Evolutionary conservation across 1,284 basidiomycete species (phyloP), one percentile per base, ranked within the genome.

Genomic region (Cryptococcus depauperatus): DNA sequence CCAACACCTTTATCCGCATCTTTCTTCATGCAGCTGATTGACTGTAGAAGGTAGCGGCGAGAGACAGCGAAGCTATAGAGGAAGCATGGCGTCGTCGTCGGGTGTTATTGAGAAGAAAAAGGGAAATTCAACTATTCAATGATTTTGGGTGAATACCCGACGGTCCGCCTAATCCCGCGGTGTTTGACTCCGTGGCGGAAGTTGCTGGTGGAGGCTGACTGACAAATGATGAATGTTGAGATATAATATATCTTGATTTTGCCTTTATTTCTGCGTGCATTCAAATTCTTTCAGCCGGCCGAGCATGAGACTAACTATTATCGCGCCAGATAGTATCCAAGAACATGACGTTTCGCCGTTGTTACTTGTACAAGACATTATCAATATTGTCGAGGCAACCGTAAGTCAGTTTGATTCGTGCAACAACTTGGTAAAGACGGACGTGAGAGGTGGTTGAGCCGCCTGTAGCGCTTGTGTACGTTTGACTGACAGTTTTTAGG

Each of bases 331-430:
- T 4, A 75, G 81, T 51, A 76, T 79, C 0, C 90, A 82, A 64
- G 71, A 75, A 47, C 66, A 92, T 45, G 90, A 93, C 62, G 87
- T 93, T 55, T 85, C 89, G 70, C 77, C 85, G 0, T 78, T 78
- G 37, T 88, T 95, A 84, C 80, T 84, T 62, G 76, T 95, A 22
- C 84, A 86, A 73, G 85, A 90, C 64, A 80, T 93, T 30, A 83
- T 83, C 77, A 89, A 85, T 7, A 74, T 95, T 44, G 75, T 93
- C 21, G 89, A 92, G 67, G 90, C 82, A 0, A 90, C 95, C 78
- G 89, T 89, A 61, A 64, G 77, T 54, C 28, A 37, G 18, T 47
- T 35, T 10, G n/a, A 18, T 33, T 18, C 0, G 19, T 33, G 7
- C n/a, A 18, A 13, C 32, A 33, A n/a, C 32, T 18, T 18, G 32